These are phyloP conservation scores for Gaultheria prostrata DNA, from an alignment of 148 eudicot species.

Conservation along the genomic window DNA sequence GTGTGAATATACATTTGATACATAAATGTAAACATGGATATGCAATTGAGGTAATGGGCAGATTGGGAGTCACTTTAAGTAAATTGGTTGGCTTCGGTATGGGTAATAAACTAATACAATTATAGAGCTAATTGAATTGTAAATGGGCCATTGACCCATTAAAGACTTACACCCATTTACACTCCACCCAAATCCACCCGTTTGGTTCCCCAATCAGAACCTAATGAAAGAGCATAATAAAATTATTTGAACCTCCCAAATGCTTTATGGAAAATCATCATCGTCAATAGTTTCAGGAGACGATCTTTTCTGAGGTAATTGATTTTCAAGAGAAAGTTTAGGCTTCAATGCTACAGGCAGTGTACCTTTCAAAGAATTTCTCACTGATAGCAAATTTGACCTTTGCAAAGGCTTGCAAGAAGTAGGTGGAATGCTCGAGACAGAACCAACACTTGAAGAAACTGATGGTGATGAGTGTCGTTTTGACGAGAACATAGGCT, in stretches of 20 bases:
- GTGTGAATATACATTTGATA: too few relatives aligned
- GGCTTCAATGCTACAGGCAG: slow-evolving; percentile 35
- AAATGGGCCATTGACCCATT: too few relatives aligned
- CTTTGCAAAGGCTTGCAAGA: slow-evolving; percentile 28
- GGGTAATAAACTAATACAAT: too few relatives aligned
- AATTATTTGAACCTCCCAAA: background rate
- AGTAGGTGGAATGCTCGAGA: slow-evolving; percentile 23
- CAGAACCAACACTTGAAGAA: slow-evolving; percentile 24
- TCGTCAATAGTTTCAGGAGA: slow-evolving; percentile 34
- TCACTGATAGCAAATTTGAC: slow-evolving; percentile 24
- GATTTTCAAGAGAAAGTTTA: slow-evolving; percentile 40
- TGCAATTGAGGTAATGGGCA: too few relatives aligned
- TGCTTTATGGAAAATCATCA: slow-evolving; percentile 42
- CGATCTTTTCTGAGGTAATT: slow-evolving; percentile 57
- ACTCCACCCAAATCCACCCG: too few relatives aligned
- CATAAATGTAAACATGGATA: too few relatives aligned
- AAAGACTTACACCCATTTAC: too few relatives aligned
- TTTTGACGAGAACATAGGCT: slow-evolving; percentile 23
- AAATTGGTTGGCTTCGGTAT: too few relatives aligned
- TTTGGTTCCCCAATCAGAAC: background rate
- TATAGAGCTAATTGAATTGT: too few relatives aligned
- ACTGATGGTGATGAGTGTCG: slow-evolving; percentile 23
- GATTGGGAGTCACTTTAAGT: too few relatives aligned
- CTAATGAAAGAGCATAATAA: background rate
- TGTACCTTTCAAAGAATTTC: slow-evolving; percentile 44